phyloP scores from a whole-genome alignment of 2,329 filamentous ascomycete genomes.

The Cladobotryum mycophilum region DNA sequence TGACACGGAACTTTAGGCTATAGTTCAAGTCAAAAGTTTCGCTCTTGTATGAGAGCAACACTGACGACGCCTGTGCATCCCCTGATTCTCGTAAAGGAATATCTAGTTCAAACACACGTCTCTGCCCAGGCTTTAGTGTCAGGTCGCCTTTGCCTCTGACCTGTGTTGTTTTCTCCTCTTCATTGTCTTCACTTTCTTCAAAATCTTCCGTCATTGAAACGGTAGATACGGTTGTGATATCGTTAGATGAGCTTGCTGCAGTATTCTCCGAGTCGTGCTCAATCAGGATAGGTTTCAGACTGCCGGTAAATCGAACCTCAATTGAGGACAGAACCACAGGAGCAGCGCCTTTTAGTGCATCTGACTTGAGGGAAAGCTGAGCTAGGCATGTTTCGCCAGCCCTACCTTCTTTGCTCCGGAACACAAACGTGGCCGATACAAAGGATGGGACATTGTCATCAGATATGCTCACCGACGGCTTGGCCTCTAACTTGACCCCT shows the following conservation, averaged over 20 bases:
- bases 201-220: constrained; percentile 26
- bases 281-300: constrained; percentile 49
- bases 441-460: constrained; percentile 49
- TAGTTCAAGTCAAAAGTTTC: constrained; percentile 63
- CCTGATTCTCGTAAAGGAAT: constrained; percentile 76
- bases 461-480: constrained; percentile 44
- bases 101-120: constrained; percentile 63
- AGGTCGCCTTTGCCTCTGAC: constrained; percentile 57
- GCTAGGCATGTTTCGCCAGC: constrained; percentile 54
- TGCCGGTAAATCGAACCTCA: constrained; percentile 50
- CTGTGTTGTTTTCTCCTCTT: constrained; percentile 24
- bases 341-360: constrained; percentile 45
- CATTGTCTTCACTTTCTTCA: constrained; percentile 10
- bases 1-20: constrained; percentile 46
- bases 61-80: constrained; percentile 60
- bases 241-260: constrained; percentile 10
- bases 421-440: constrained; percentile 49
- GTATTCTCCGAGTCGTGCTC: constrained; percentile 30
- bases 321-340: constrained; percentile 48
- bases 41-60: constrained; percentile 57
- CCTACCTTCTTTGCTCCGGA: constrained; percentile 51
- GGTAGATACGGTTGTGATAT: constrained; percentile 15
- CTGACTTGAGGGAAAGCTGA: constrained; percentile 53
- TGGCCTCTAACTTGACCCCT: constrained; percentile 37
- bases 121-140: constrained; percentile 59